phyloP scores from a whole-genome alignment of 2,329 filamentous ascomycete genomes.

The Cylindrodendrum hubeiense region DNA sequence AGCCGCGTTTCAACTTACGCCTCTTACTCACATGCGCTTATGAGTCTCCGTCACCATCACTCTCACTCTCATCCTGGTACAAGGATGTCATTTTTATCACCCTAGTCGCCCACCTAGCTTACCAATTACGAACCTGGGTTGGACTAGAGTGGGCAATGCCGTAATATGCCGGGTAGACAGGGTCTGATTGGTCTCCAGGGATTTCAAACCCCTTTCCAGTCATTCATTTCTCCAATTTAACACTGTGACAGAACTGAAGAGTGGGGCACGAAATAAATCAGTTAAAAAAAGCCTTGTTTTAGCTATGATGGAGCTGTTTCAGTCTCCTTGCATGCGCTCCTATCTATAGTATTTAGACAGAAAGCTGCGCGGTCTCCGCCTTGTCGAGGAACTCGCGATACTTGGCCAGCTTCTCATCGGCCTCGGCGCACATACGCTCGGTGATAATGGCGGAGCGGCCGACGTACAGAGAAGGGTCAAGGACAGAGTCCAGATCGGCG shows the following conservation, averaged over 20 bases:
- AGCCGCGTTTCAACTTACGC: no score
- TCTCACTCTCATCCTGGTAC: no score
- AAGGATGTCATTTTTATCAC: no score
- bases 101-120: not conserved
- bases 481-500: slow-evolving; percentile 34
- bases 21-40: no score
- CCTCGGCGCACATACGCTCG: slow-evolving; percentile 31
- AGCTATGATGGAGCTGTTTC: not conserved
- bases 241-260: not conserved
- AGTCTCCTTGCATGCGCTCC: not conserved
- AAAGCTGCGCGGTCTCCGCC: slow-evolving; percentile 28
- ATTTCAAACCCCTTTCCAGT: not conserved
- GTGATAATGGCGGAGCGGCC: slow-evolving; percentile 31
- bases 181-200: not conserved
- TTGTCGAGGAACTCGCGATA: slow-evolving; percentile 28
- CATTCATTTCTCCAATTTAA: not conserved
- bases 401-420: slow-evolving; percentile 31
- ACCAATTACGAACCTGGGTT: not conserved
- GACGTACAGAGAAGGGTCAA: slow-evolving; percentile 31
- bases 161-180: no score
- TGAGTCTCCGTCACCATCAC: no score
- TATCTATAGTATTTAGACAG: slow-evolving; percentile 7
- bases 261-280: no score
- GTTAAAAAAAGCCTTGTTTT: not conserved
- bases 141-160: not conserved